Base-by-base conservation (phyloP, 768 basidiomycete genomes). In the Rhodotorula taiwanensis region DNA sequence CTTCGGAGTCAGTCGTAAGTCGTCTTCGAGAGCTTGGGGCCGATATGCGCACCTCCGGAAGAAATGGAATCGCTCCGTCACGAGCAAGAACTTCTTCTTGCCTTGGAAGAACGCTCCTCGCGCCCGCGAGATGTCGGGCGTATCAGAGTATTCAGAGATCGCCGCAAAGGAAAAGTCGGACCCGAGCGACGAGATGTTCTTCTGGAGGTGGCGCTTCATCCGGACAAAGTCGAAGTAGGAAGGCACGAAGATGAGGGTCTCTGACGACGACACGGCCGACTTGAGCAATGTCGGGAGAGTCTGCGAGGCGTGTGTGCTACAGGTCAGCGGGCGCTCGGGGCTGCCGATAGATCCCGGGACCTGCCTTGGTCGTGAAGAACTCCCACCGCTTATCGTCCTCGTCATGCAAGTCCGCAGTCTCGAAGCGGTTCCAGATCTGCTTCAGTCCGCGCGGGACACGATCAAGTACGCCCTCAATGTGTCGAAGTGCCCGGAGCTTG, bases 61-160 rank as follows among this genome's bases (percentile, higher is more conserved):
- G 76, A 98, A 99, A 76, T 99, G 93, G 80, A 97, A 98, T n/a
- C 95, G 84, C 74, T 99, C 95, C 71, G 88, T 94, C 73, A 97
- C 80, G 66, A 98, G 80, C 34, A 99, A 76, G 79, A 98, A 89
- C 0, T 86, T 79, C 69, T 86, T 89, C 70, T 86, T 85, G 45
- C 88, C 89, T 27, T 80, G 81, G 81, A 94, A 97, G 79, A 99
- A 98, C 0, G 86, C 83, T 70, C 92, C 88, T 48, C 95, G 82
- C 1, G 93, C 94, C 5, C 92, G 85, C 7, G 89, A 88, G 67
- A 99, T 94, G 58, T 98, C 94, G 75, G 88, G 85, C 69, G 90
- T 93, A 16, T 88, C 84, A 0, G 90, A 92, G 75, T 97, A 94
- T 89, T 99, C 95, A 4, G 92, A 95, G 52, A 99, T 83, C 31